These are phyloP conservation scores for Talaromyces funiculosus DNA, from an alignment of 2,329 filamentous ascomycete species.

Conservation along the genomic window DNA sequence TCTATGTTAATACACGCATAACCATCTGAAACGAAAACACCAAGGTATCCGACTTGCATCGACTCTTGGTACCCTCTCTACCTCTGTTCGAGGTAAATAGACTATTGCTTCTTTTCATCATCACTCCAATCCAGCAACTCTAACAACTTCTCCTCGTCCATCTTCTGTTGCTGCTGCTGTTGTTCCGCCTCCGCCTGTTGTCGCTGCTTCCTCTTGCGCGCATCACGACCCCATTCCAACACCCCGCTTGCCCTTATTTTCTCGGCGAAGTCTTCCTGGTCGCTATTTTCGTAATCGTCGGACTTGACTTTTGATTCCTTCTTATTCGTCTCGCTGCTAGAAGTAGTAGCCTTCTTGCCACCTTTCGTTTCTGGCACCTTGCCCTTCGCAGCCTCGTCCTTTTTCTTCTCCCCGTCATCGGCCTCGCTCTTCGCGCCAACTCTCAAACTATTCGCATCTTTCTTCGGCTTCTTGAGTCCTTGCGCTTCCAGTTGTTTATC, in stretches of 20 bases:
- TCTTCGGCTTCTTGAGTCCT: constrained; percentile 40
- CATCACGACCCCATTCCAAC: constrained; percentile 60
- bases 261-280: constrained; percentile 36
- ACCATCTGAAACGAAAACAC: neutral
- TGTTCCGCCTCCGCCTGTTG: constrained; percentile 22
- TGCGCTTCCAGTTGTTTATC: constrained; percentile 36
- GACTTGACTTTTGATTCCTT: neutral
- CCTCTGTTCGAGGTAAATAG: neutral
- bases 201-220: constrained; percentile 56
- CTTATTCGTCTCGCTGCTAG: neutral
- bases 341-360: neutral
- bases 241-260: constrained; percentile 38
- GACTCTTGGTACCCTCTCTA: neutral
- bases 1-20: neutral
- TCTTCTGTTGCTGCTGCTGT: constrained; percentile 58
- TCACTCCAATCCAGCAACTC: constrained; percentile 56
- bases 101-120: constrained; percentile 9
- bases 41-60: neutral
- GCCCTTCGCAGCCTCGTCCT: neutral
- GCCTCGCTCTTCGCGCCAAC: constrained; percentile 24
- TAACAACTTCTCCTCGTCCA: constrained; percentile 67
- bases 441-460: constrained; percentile 59
- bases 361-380: neutral
- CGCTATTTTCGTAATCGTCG: constrained; percentile 27
- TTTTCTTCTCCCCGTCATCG: neutral